Evolutionary conservation across 1,284 basidiomycete species (phyloP), one percentile per base, ranked within the genome.

Genomic region (Ganoderma lucidum): DNA sequence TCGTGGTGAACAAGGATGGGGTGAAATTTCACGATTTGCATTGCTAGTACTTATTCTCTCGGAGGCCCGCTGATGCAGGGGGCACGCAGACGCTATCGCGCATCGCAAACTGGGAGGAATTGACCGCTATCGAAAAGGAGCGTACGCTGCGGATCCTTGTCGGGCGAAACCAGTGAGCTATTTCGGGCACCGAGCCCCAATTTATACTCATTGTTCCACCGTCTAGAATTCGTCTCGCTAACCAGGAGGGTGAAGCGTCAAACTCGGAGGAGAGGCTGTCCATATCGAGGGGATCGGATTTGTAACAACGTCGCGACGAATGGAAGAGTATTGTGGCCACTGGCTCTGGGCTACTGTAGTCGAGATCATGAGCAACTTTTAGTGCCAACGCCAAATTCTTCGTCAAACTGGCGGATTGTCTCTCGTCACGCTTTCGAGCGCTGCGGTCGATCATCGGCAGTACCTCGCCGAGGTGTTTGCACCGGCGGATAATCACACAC

Each of bases 1-100:
- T 88, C 78, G 84, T 89, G 12, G 85, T 89, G 32, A 89, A 89
- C 75, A 85, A 77, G 60, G 84, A 90, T 77, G 87, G 88, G 67
- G 86, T 88, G 76, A 61, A 82, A 78, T 14, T 32, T 19, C 6
- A 14, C n/a, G 17, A 6, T 41, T 6, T 19, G 19, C 3, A 23
- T 19, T 39, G 6, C 39, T n/a, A 14, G 5, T 6, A 42, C 39
- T 39, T 39, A 6, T 10, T 14, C 9, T 35, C 35, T 35, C 35
- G 35, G 19, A 17, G n/a, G 39, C n/a, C n/a, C n/a, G n/a, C 41
- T 44, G 14, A 61, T 23, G 15, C 9, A 8, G 35, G 37, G 3
- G 8, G 8, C n/a, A 2, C n/a, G 14, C 70, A 88, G 87, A 87
- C 86, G 0, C 74, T 87, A 39, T 87, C 85, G 17, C 79, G 86